Percentiles rank a stretch among this genome's conserved stretches.
Evolutionary conservation across 352 stramenopile species (phyloP).

Genomic region (Globisporangium spiculum): DNA sequence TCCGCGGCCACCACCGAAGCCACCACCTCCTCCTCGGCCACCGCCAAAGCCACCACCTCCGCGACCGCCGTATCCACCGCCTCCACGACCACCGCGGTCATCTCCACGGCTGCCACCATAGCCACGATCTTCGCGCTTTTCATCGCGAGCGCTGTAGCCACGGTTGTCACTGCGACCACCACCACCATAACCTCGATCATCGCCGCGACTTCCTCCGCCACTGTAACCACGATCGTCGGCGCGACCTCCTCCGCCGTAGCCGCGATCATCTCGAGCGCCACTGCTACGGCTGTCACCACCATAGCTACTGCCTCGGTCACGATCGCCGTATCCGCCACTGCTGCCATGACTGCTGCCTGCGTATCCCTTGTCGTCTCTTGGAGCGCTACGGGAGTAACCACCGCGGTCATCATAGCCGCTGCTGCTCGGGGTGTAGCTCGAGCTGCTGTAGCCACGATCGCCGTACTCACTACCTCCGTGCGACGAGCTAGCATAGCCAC

Average conservation of each 20-base stretch:
- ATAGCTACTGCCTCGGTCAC: background rate
- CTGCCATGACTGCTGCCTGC: background rate
- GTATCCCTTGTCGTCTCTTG: conserved; percentile 1
- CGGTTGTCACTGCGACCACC: background rate
- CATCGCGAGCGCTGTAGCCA: background rate
- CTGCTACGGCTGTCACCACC: background rate
- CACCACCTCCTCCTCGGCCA: background rate
- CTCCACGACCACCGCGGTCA: background rate
- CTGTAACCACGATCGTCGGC: background rate
- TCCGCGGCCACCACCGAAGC: background rate
- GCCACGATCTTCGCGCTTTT: background rate
- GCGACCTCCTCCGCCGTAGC: background rate
- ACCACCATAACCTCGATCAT: background rate
- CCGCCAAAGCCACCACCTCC: background rate
- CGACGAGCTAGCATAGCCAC: background rate
- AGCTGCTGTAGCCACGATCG: background rate
- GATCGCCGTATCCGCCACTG: background rate
- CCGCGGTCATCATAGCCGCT: background rate
- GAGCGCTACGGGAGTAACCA: background rate
- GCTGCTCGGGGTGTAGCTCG: background rate
- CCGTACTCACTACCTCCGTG: background rate
- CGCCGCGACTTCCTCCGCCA: background rate
- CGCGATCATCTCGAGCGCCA: background rate
- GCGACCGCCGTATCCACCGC: background rate
- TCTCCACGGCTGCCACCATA: background rate